phyloP scores from a whole-genome alignment of 345 rosid genomes.

The Eucalyptus camaldulensis region DNA sequence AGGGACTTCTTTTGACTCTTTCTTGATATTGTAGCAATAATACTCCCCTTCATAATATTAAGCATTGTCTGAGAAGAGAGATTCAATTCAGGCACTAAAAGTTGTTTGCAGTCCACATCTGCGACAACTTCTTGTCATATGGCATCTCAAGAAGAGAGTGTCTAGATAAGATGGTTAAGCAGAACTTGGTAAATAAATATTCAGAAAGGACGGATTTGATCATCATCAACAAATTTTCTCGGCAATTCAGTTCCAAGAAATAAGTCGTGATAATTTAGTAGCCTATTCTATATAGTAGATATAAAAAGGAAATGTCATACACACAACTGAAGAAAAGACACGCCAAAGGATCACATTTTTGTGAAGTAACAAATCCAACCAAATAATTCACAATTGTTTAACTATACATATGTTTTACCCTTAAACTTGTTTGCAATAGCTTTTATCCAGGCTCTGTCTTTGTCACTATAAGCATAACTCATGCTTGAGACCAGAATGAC shows the following conservation, averaged over 20 bases:
- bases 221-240: not conserved
- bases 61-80: not conserved
- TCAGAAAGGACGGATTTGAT: not conserved
- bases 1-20: not conserved
- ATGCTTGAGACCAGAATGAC: constrained; percentile 67
- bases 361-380: not conserved
- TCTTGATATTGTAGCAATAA: not conserved
- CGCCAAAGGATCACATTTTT: not conserved
- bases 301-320: not conserved
- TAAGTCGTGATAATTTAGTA: not conserved
- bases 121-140: not conserved
- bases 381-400: not conserved
- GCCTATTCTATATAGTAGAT: not conserved
- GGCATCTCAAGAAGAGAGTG: not conserved
- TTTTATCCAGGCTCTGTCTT: constrained; percentile 84
- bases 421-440: constrained; percentile 58
- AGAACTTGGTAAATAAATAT: not conserved
- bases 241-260: not conserved
- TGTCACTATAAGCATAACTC: constrained; percentile 57
- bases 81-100: not conserved
- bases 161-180: not conserved
- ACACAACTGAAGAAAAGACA: not conserved
- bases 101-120: not conserved
- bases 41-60: not conserved
- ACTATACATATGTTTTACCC: not conserved